Evolutionary conservation across 2,329 filamentous ascomycete species (phyloP), one percentile per base, ranked within the genome.

Genomic region (Pseudogymnoascus sp.): DNA sequence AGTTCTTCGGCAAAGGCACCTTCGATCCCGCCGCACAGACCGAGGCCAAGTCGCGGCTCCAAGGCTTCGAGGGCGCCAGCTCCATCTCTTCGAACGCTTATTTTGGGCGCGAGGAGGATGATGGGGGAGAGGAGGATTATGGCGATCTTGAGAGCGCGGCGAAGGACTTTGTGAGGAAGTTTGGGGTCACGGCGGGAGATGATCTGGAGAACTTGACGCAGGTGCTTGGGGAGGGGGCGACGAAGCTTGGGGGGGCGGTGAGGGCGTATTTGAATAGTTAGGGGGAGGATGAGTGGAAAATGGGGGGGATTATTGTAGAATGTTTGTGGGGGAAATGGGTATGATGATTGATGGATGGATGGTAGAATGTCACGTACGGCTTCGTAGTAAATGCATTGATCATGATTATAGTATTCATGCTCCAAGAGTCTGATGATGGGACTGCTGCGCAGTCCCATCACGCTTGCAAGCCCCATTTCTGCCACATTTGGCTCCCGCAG

Each of bases 51-150:
- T 81, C 82, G 23, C 86, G 94, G 42, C 83, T 99, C 62, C 88
- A 91, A 78, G 90, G 92, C 56, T 99, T 99, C 73, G 93, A 97
- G 76, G 92, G 94, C 50, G 92, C 94, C 10, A 88, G 87, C 1
- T 80, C 92, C 68, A 99, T 99, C 75, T 97, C 92, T 5, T 96
- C 91, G 64, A 99, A 97, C 75, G 91, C 91, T 63, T 99, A 97
- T 82, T 99, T 99, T 75, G 94, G 94, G 65, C 89, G 93, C 61
- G 88, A 91, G 2, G 94, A 99, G 73, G 89, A 92, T 23, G 90
- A 95, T 69, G 78, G 83, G 33, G 80, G 80, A 1, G 80, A 77
- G 8, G 90, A 92, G 66, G 91, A 91, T 47, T 97, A 96, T 68
- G 92, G 92, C 56, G 92, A 97, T 71, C 79, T 99, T 64, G 94